Conservation (phyloP, 2,329 filamentous ascomycete genomes). For the Aplosporella prunicola region DNA sequence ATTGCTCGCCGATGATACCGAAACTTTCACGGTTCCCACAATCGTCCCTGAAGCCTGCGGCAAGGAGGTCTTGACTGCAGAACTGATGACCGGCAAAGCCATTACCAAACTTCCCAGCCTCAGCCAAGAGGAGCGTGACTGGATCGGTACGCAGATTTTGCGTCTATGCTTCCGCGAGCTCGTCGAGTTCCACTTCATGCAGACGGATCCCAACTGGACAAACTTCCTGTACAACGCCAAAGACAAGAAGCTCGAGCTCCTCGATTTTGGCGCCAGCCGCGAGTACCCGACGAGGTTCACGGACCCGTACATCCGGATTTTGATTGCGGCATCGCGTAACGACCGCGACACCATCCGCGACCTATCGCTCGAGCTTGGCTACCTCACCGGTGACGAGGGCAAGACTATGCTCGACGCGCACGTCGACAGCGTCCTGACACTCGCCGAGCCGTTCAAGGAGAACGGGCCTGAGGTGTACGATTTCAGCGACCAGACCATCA, state of each 20-base stretch:
- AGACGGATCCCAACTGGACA: constrained; percentile 99
- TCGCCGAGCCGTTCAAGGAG: constrained; percentile 79
- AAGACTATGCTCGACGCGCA: constrained; percentile 82
- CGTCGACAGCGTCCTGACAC: constrained; percentile 73
- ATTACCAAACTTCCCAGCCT: constrained; percentile 73
- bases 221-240: constrained; percentile 86
- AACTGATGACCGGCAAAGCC: constrained; percentile 75
- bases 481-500: constrained; percentile 91
- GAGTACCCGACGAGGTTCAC: constrained; percentile 79
- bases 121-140: constrained; percentile 77
- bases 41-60: constrained; percentile 73
- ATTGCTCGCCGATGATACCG: constrained; percentile 64
- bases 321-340: constrained; percentile 66
- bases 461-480: constrained; percentile 78
- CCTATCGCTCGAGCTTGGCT: constrained; percentile 70
- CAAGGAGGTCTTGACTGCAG: constrained; percentile 82
- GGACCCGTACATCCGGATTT: constrained; percentile 64
- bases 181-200: constrained; percentile 93
- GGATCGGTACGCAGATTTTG: constrained; percentile 91
- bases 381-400: constrained; percentile 85
- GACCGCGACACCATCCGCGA: constrained; percentile 56
- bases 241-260: constrained; percentile 67
- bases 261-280: constrained; percentile 90
- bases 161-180: constrained; percentile 89
- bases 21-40: constrained; percentile 69